Percentiles rank a stretch among this genome's conserved stretches.
These are phyloP conservation scores for Ustilago nuda DNA, from an alignment of 1,284 basidiomycete species.

Conservation along the genomic window DNA sequence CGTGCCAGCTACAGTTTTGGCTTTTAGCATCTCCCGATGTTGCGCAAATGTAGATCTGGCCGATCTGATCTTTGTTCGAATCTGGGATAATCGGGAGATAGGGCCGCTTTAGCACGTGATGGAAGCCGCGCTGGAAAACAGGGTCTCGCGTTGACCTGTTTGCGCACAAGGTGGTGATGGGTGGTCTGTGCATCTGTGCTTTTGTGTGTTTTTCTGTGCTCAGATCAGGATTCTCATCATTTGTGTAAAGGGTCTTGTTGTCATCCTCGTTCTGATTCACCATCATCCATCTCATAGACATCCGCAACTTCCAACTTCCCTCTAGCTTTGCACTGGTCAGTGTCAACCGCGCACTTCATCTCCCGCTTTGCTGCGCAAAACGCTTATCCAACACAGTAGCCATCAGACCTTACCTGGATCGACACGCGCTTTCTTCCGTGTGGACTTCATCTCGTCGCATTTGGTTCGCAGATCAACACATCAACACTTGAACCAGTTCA, in stretches of 20 bases:
- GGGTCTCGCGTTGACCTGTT: neutral
- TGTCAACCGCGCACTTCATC: neutral
- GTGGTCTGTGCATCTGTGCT: neutral
- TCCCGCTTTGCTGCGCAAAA: neutral
- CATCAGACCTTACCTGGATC: neutral
- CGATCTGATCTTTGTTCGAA: neutral
- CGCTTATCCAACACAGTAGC: neutral
- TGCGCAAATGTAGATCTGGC: neutral
- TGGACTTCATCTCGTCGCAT: slow-evolving; percentile 14
- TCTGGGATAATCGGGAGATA: neutral
- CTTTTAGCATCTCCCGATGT: no score
- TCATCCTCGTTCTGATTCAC: neutral
- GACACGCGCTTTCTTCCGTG: neutral
- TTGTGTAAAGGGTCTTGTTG: neutral
- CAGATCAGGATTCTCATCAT: neutral
- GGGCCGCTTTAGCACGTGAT: neutral
- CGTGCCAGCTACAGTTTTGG: no score
- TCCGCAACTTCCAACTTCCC: neutral
- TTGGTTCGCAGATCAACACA: slow-evolving; percentile 7
- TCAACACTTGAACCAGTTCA: slow-evolving; percentile 1
- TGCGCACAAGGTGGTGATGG: neutral
- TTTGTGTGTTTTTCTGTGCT: neutral
- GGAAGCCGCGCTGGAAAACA: neutral
- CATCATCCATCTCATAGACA: neutral
- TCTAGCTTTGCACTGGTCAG: neutral